These are phyloP conservation scores for Theobroma grandiflorum DNA, from an alignment of 441 rosid genomes.

Conservation along the genomic window DNA sequence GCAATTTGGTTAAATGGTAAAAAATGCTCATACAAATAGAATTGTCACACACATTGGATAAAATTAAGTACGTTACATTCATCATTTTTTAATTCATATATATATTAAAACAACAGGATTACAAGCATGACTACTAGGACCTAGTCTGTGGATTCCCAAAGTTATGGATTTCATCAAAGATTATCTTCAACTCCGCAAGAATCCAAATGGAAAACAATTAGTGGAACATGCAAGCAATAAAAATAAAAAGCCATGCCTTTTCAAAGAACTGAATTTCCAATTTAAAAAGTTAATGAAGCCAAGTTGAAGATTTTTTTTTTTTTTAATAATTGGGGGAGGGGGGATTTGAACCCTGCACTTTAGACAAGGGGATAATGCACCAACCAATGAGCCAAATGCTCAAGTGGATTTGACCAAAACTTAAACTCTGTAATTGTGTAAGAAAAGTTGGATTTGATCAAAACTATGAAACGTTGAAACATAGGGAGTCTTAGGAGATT, in stretches of 20 bases:
- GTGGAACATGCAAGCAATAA: background rate
- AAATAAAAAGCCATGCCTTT: background rate
- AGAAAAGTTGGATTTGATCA: background rate
- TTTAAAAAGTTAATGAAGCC: background rate
- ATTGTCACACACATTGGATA: background rate
- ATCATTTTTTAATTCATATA: background rate
- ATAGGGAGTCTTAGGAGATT: background rate
- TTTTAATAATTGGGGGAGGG: too few species aligned
- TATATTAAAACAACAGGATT: background rate
- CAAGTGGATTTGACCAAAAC: background rate
- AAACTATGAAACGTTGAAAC: background rate
- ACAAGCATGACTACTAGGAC: background rate
- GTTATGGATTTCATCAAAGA: background rate
- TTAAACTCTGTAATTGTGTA: background rate
- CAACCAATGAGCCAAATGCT: too few species aligned
- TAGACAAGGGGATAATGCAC: too few species aligned
- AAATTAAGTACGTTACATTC: background rate
- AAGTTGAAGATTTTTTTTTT: too few species aligned
- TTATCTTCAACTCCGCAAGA: background rate
- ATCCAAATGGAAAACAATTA: background rate
- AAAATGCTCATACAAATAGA: background rate
- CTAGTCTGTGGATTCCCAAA: background rate
- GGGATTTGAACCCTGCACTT: too few species aligned
- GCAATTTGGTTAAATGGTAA: constrained; percentile 22
- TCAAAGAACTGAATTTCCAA: background rate